Conservation (phyloP, 2,329 filamentous ascomycete genomes). For the Neofusicoccum laricinum region DNA sequence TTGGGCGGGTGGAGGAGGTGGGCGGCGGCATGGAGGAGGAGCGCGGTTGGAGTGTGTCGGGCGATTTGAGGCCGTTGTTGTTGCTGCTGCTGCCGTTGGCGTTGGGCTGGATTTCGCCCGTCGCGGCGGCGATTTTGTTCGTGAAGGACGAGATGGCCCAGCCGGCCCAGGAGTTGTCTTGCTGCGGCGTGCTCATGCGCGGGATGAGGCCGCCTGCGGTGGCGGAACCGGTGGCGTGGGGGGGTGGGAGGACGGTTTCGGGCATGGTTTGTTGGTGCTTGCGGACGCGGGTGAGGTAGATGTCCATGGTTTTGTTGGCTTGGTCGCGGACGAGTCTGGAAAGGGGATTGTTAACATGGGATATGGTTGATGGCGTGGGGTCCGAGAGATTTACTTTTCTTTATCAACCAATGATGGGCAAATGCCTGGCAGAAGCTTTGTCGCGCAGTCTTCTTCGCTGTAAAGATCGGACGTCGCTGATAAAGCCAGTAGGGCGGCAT, state of each 20-base stretch:
- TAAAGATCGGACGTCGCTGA: conserved; percentile 84
- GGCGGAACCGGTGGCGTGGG: conserved; percentile 44
- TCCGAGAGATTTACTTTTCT: conserved; percentile 61
- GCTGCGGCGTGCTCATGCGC: conserved; percentile 77
- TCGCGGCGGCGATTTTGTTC: conserved; percentile 81
- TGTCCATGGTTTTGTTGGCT: conserved; percentile 81
- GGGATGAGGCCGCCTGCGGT: conserved; percentile 52
- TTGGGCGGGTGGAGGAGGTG: conserved; percentile 32
- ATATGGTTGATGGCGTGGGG: background rate
- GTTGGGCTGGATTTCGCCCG: conserved; percentile 75
- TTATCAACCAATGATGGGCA: conserved; percentile 88
- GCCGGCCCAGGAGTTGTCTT: conserved; percentile 76
- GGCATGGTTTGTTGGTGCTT: conserved; percentile 77
- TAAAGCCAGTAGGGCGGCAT: conserved; percentile 82
- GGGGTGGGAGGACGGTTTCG: conserved; percentile 71
- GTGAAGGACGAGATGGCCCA: conserved; percentile 99
- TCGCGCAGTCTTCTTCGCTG: conserved; percentile 83
- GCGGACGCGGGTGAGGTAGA: conserved; percentile 78
- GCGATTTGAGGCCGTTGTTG: conserved; percentile 30
- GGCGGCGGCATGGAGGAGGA: conserved; percentile 49
- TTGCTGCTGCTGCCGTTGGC: conserved; percentile 44
- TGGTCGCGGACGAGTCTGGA: conserved; percentile 73
- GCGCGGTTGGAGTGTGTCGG: conserved; percentile 40
- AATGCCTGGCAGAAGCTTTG: conserved; percentile 76
- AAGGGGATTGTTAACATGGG: conserved; percentile 29